Evolutionary conservation across 2,329 filamentous ascomycete genomes (phyloP).

Genomic region (Podosphaera xanthii): DNA sequence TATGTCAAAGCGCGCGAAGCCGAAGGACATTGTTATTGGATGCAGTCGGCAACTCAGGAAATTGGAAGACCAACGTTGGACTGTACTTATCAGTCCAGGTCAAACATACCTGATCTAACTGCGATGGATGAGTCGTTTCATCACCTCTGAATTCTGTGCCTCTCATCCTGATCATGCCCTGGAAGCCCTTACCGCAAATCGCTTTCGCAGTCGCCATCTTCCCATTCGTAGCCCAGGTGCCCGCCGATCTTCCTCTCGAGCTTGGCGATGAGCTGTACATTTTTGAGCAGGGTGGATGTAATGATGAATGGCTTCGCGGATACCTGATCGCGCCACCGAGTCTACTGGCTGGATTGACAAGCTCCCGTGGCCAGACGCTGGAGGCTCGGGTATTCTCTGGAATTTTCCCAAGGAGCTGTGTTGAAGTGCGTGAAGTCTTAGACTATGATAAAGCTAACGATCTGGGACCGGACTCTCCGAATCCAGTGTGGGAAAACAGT

Average conservation of each 20-base stretch:
- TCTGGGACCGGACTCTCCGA: background rate
- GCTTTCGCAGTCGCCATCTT: conserved; percentile 94
- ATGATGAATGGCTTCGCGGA: conserved; percentile 82
- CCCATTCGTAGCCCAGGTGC: conserved; percentile 68
- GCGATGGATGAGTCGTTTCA: background rate
- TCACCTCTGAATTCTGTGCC: background rate
- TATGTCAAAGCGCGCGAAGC: too few relatives aligned
- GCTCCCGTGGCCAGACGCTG: conserved; percentile 73
- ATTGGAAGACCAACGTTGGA: too few relatives aligned
- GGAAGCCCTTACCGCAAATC: conserved; percentile 89
- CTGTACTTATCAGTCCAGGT: background rate
- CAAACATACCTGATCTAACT: background rate
- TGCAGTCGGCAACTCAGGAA: too few relatives aligned
- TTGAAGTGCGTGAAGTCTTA: conserved; percentile 81
- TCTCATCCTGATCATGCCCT: conserved; percentile 42
- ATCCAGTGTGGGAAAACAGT: conserved; percentile 1
- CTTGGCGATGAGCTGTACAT: conserved; percentile 98
- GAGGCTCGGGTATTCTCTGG: conserved; percentile 96
- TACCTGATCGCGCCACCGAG: conserved; percentile 91
- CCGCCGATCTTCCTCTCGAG: conserved; percentile 84
- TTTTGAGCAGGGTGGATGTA: conserved; percentile 72
- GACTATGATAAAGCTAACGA: conserved; percentile 39
- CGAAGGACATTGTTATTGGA: too few relatives aligned
- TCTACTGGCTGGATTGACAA: conserved; percentile 74
- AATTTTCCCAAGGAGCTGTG: conserved; percentile 85